Evolutionary conservation across 2,329 filamentous ascomycete genomes (phyloP), one percentile per base, ranked within the genome.

Genomic region (Fusarium brevicatenulatum): DNA sequence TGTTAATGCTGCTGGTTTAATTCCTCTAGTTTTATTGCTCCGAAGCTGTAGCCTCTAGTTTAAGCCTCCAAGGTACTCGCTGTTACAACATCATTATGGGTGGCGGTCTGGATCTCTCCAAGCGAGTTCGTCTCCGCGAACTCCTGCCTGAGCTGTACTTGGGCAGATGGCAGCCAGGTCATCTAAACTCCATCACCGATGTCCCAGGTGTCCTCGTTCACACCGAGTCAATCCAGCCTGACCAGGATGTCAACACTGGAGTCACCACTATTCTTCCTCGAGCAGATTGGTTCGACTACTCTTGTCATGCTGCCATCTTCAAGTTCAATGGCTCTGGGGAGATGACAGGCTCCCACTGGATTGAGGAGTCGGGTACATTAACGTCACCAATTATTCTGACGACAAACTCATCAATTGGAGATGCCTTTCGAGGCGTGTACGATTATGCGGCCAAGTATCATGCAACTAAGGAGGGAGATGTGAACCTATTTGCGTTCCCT

Each of bases 271-370:
- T 88, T 59, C 76, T 88, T 2, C 85, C 86, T 1, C 83, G 85
- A 16, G 49, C 73, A 9, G 78, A 84, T 52, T 88, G 86, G 85
- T 81, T 82, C 75, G 67, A 81, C 49, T 80, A 83, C 15, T 84
- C 84, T 44, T 85, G 83, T 60, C 85, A 87, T 52, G 83, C 86
- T 7, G 84, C 84, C n/a, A 75, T 87, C 53, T 91, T 91, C 80
- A 85, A 86, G 68, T 91, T 92, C 82, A 92, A 92, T 72, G 90
- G 90, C 61, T 87, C 86, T 50, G 90, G 90, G 46, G 89, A 91
- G 79, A 83, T 91, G 82, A 91, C 90, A 0, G 89, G 89, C 5
- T 83, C 82, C 15, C 88, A 91, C 73, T 90, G 88, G 86, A 87
- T 91, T 66, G 84, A 89, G 21, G 90, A 92, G 77, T 89, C 88